Evolutionary conservation across 352 stramenopile species (phyloP).

Genomic region (Pythium sukuiense): DNA sequence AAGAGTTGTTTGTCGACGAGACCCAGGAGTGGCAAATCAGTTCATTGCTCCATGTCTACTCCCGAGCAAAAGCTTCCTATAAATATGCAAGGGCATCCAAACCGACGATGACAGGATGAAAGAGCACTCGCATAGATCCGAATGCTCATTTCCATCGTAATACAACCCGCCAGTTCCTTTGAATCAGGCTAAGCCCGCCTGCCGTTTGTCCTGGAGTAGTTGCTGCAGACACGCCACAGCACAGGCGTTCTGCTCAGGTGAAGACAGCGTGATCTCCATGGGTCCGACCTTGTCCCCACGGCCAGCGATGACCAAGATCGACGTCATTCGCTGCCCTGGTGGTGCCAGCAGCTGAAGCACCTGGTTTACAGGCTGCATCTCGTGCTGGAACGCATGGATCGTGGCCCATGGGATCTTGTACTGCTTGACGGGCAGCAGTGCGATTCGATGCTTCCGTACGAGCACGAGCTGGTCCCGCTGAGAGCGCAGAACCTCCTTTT

Average conservation of each 20-base stretch:
- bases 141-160: not conserved
- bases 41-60: not conserved
- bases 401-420: conserved; percentile 31
- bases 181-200: not conserved
- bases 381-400: conserved; percentile 41
- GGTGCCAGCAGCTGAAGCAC: conserved; percentile 30
- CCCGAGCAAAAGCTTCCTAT: conserved; percentile 1
- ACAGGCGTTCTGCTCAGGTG: conserved; percentile 27
- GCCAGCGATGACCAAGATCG: conserved; percentile 39
- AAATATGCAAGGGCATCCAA: conserved; percentile 3
- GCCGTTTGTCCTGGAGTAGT: conserved; percentile 30
- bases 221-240: conserved; percentile 31
- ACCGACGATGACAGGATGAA: too few relatives aligned
- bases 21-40: too few relatives aligned
- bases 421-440: conserved; percentile 34
- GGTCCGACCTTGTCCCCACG: conserved; percentile 32
- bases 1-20: not conserved
- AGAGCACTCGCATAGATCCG: too few relatives aligned
- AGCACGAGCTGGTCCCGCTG: conserved; percentile 34
- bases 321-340: conserved; percentile 30
- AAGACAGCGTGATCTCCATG: conserved; percentile 34
- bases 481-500: conserved; percentile 36
- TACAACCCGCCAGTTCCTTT: not conserved
- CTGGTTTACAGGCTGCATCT: conserved; percentile 26
- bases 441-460: conserved; percentile 33